These are phyloP conservation scores for Oryza punctata DNA, from an alignment of 176 grass and related monocot species.

Conservation along the genomic window DNA sequence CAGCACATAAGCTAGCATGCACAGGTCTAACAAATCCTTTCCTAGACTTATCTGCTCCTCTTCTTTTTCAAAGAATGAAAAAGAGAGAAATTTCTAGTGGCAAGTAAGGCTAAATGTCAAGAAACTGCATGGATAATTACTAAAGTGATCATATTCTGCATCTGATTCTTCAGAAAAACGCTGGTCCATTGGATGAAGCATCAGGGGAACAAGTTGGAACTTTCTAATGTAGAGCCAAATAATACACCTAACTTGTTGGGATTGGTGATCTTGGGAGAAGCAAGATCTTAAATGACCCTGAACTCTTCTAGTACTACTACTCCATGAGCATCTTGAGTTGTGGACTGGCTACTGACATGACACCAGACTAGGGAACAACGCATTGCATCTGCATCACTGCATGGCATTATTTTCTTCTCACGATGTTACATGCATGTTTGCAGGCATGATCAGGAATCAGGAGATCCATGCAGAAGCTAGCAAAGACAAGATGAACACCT, in stretches of 20 bases:
- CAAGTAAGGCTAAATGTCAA: not conserved
- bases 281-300: constrained; percentile 45
- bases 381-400: constrained; percentile 11
- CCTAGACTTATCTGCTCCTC: constrained; percentile 16
- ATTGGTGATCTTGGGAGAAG: constrained; percentile 48
- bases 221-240: constrained; percentile 1
- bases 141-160: not conserved
- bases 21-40: constrained; percentile 39
- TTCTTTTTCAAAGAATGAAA: not conserved
- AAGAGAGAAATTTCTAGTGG: not conserved
- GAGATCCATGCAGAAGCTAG: constrained; percentile 3
- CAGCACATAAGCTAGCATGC: constrained; percentile 28
- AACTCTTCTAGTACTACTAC: not conserved
- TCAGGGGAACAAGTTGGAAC: constrained; percentile 2
- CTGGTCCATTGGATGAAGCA: not conserved
- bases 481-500: not conserved
- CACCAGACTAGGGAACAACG: constrained; percentile 24
- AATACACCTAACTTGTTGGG: constrained; percentile 48
- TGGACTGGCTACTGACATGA: constrained; percentile 40
- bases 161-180: not conserved
- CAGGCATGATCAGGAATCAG: constrained; percentile 5
- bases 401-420: not conserved
- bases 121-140: not conserved
- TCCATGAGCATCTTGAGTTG: constrained; percentile 50
- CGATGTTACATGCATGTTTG: not conserved